Evolutionary conservation across 441 rosid genomes (phyloP).

Genomic region (Croton setiger): DNA sequence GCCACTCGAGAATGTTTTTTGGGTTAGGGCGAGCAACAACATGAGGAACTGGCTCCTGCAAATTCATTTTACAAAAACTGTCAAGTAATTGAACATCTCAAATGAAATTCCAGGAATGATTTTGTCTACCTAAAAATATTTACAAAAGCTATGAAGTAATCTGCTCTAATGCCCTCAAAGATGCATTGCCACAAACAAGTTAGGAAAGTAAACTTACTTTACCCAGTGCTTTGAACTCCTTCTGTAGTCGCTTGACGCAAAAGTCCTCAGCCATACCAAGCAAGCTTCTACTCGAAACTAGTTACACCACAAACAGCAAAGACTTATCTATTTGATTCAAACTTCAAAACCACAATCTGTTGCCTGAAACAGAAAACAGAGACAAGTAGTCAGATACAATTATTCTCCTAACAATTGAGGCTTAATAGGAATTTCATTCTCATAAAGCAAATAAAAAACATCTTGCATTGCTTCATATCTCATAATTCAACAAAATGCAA

Average conservation of each 20-base stretch:
- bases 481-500: neutral
- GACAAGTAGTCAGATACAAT: neutral
- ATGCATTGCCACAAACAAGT: neutral
- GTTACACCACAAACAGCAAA: slow-evolving; percentile 1
- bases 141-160: neutral
- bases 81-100: neutral
- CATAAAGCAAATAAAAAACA: neutral
- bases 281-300: slow-evolving; percentile 5
- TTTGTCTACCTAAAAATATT: neutral
- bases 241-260: slow-evolving; percentile 89
- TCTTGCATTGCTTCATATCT: neutral
- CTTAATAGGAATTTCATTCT: neutral
- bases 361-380: neutral
- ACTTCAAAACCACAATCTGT: neutral
- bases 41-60: slow-evolving; percentile 95
- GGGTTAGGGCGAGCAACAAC: slow-evolving; percentile 95
- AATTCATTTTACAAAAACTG: slow-evolving; percentile 4
- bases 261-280: slow-evolving; percentile 78
- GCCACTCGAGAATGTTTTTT: slow-evolving; percentile 96
- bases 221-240: slow-evolving; percentile 92
- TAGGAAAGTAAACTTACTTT: slow-evolving; percentile 45
- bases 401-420: neutral
- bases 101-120: neutral
- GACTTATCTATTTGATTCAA: neutral
- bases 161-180: neutral